These are phyloP conservation scores for Argentina anserina DNA, from an alignment of 306 rosid genomes.

Conservation along the genomic window DNA sequence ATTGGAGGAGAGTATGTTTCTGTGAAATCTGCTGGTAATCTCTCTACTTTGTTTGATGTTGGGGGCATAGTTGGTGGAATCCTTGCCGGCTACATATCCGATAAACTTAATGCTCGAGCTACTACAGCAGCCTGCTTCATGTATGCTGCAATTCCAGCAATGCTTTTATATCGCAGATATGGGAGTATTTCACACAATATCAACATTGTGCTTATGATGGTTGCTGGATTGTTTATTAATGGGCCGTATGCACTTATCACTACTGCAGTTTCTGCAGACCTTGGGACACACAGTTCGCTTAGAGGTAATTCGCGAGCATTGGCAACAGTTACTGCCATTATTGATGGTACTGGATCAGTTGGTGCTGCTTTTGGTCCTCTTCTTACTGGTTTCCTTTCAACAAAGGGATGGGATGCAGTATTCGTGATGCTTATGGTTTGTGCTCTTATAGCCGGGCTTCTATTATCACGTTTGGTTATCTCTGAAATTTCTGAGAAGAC, in stretches of 20 bases:
- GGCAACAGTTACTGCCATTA: constrained; percentile 81
- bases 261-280: constrained; percentile 85
- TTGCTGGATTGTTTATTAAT: constrained; percentile 70
- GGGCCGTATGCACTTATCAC: constrained; percentile 91
- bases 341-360: constrained; percentile 81
- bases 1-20: constrained; percentile 68
- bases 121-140: constrained; percentile 72
- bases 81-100: constrained; percentile 79
- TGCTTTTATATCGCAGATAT: constrained; percentile 53
- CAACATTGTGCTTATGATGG: constrained; percentile 70
- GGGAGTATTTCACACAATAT: constrained; percentile 47
- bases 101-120: constrained; percentile 77
- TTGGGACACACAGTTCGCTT: constrained; percentile 76
- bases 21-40: constrained; percentile 79
- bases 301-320: constrained; percentile 77
- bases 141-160: constrained; percentile 68
- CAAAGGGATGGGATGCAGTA: constrained; percentile 66
- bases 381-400: constrained; percentile 73
- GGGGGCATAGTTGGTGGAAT: constrained; percentile 86
- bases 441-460: constrained; percentile 71
- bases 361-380: constrained; percentile 92
- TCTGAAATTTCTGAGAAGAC: constrained; percentile 54
- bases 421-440: constrained; percentile 56
- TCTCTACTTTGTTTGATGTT: constrained; percentile 73
- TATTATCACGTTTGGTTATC: constrained; percentile 54